Percentiles rank a stretch among this genome's conserved stretches.
Conservation (phyloP, 176 grass and related monocot species). For the Saccharum spontaneum region DNA sequence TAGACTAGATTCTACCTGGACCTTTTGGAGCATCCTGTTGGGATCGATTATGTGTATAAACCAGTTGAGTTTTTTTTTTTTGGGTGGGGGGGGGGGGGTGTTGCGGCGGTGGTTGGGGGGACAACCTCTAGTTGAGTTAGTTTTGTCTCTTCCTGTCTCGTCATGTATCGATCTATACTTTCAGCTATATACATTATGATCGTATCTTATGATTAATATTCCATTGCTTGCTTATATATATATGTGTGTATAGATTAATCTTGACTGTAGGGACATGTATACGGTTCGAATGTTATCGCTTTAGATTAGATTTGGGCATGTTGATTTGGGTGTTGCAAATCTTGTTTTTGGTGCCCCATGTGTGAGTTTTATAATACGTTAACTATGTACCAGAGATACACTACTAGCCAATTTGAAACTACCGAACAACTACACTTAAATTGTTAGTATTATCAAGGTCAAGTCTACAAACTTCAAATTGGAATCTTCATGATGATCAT, state of each 20-base stretch:
- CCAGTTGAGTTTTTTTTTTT: too few species aligned
- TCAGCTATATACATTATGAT: background rate
- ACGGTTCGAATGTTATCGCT: background rate
- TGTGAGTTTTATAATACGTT: background rate
- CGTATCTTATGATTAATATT: slow-evolving; percentile 33
- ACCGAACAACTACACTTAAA: background rate
- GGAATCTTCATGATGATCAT: background rate
- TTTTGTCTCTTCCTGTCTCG: slow-evolving; percentile 14
- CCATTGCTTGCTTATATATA: background rate
- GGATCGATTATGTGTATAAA: background rate
- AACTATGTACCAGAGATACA: background rate
- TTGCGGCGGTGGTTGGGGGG: too few species aligned
- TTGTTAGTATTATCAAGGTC: background rate
- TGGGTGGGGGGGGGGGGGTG: too few species aligned
- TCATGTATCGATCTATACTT: background rate
- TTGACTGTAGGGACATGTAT: slow-evolving; percentile 3
- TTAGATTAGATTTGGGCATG: background rate
- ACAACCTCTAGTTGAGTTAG: background rate
- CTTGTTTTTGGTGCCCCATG: background rate
- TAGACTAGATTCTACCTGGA: background rate
- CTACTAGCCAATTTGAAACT: background rate
- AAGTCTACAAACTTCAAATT: background rate
- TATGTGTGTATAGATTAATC: background rate
- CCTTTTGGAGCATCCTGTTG: background rate
- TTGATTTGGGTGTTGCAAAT: background rate